Evolutionary conservation across 148 eudicot genomes (phyloP).

Genomic region (Silene conica): DNA sequence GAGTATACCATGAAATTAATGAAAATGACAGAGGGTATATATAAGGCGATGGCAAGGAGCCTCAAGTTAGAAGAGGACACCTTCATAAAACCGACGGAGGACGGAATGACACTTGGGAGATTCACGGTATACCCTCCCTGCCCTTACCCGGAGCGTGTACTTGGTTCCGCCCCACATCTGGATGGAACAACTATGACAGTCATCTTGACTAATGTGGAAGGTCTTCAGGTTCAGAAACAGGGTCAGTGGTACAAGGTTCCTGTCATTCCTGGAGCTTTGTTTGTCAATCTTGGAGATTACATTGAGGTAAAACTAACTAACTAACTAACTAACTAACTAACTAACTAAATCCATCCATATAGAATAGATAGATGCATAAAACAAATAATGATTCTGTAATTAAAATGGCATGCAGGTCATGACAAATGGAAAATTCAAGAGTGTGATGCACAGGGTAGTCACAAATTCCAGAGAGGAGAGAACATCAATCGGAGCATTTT

Average conservation of each 20-base stretch:
- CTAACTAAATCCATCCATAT: too few species aligned
- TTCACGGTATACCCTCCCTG: slow-evolving; percentile 15
- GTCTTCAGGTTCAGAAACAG: slow-evolving; percentile 35
- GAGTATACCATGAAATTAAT: neutral
- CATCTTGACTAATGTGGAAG: slow-evolving; percentile 30
- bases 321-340: too few species aligned
- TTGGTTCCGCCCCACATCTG: slow-evolving; percentile 15
- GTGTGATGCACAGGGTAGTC: slow-evolving; percentile 18
- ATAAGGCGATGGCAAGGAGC: slow-evolving; percentile 10
- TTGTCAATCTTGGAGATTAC: slow-evolving; percentile 37
- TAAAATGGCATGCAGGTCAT: too few species aligned
- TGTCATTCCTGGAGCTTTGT: slow-evolving; percentile 33
- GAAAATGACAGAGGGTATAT: neutral
- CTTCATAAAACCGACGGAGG: slow-evolving; percentile 13
- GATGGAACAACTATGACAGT: slow-evolving; percentile 14
- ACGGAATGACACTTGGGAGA: slow-evolving; percentile 8
- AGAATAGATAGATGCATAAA: too few species aligned
- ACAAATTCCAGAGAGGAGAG: neutral
- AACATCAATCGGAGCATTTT: slow-evolving; percentile 13
- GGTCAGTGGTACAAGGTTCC: slow-evolving; percentile 40
- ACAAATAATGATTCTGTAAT: too few species aligned
- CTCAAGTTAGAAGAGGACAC: slow-evolving; percentile 11
- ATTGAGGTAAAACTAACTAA: too few species aligned
- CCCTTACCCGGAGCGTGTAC: slow-evolving; percentile 12
- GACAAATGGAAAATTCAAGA: slow-evolving; percentile 18